Evolutionary conservation across 2,329 filamentous ascomycete species (phyloP).

Genomic region (Fusarium siculi): DNA sequence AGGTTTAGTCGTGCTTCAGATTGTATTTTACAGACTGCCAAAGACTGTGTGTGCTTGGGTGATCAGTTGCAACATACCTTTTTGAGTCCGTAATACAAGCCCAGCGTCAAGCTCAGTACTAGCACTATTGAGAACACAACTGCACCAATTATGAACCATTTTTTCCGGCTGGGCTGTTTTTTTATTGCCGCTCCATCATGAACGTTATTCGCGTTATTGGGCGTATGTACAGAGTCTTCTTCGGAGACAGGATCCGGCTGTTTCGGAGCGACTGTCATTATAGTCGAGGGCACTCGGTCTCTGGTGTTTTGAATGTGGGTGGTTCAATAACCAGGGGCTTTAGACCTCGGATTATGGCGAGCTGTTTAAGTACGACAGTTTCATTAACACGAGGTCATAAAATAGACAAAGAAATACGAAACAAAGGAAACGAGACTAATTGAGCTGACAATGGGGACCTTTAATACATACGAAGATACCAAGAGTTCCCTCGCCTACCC

Average conservation of each 20-base stretch:
- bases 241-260: conserved; percentile 5
- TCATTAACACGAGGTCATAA: not conserved
- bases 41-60: not conserved
- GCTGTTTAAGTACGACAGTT: not conserved
- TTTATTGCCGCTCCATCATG: not conserved
- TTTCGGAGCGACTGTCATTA: conserved; percentile 21
- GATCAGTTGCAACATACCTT: conserved; percentile 20
- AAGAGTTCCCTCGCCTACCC: conserved; percentile 4
- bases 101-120: conserved; percentile 29
- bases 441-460: not conserved
- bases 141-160: conserved; percentile 23
- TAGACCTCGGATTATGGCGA: not conserved
- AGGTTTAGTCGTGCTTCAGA: conserved; percentile 3
- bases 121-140: conserved; percentile 9
- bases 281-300: conserved; percentile 3
- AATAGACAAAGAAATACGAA: not conserved
- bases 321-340: not conserved
- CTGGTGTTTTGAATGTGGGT: not conserved
- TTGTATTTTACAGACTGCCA: not conserved
- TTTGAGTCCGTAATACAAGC: conserved; percentile 37
- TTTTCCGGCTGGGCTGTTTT: conserved; percentile 14
- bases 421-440: not conserved
- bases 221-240: conserved; percentile 13
- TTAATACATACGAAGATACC: conserved; percentile 10
- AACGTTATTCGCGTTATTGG: not conserved